Percentiles rank a stretch among this genome's conserved stretches.
phyloP scores from a whole-genome alignment of 2,329 filamentous ascomycete species.

The Fusarium pseudograminearum region DNA sequence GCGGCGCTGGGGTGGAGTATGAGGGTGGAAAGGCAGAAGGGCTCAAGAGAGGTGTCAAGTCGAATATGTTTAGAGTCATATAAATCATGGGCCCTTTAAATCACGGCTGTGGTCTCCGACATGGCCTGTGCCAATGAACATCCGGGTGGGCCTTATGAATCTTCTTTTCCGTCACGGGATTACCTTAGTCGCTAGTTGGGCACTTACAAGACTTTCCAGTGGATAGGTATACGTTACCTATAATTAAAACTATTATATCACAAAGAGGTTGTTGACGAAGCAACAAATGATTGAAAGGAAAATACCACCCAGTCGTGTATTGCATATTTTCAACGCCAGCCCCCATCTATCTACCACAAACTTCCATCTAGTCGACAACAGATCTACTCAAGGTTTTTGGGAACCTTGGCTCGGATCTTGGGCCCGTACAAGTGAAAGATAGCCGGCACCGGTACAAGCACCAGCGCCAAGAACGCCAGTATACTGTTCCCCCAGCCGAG shows the following conservation, averaged over 20 bases:
- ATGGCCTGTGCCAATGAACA: too few relatives aligned
- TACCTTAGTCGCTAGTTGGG: not conserved
- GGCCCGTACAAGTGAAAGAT: constrained; percentile 42
- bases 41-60: constrained; percentile 79
- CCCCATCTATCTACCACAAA: too few relatives aligned
- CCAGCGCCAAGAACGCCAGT: constrained; percentile 59
- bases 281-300: not conserved
- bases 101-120: too few relatives aligned
- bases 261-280: not conserved
- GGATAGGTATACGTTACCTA: not conserved
- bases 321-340: not conserved
- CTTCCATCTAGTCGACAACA: rapidly evolving
- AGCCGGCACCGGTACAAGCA: constrained; percentile 40
- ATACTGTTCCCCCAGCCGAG: constrained; percentile 62
- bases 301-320: not conserved
- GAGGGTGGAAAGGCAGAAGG: constrained; percentile 78
- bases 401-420: constrained; percentile 41
- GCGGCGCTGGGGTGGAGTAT: constrained; percentile 77
- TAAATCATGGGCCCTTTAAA: not conserved
- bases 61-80: constrained; percentile 83
- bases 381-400: constrained; percentile 35
- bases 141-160: too few relatives aligned
- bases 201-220: not conserved
- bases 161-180: not conserved
- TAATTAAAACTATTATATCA: not conserved